Conservation (phyloP, 805 yeast species). For the Suhomyces prunicola region DNA sequence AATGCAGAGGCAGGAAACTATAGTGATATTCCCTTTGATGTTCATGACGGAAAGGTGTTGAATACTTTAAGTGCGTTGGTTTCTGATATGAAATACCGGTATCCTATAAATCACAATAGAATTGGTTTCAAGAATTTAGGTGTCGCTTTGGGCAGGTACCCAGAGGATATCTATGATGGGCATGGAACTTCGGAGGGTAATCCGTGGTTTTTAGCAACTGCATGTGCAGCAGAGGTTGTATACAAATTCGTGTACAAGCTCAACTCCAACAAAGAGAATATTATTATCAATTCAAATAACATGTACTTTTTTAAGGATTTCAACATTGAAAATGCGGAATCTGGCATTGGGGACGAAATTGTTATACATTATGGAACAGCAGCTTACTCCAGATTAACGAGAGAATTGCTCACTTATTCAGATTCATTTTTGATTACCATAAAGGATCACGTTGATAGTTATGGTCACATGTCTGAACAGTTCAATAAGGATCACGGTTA, state of each 20-base stretch:
- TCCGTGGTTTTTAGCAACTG: conserved; percentile 88
- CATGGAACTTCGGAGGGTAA: conserved; percentile 70
- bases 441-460: conserved; percentile 55
- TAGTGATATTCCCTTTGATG: conserved; percentile 56
- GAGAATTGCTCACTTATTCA: conserved; percentile 50
- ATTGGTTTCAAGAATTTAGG: conserved; percentile 41
- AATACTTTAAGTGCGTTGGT: conserved; percentile 64
- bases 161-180: conserved; percentile 89
- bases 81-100: conserved; percentile 66
- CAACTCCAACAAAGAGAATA: conserved; percentile 36
- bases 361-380: conserved; percentile 36
- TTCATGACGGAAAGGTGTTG: conserved; percentile 53
- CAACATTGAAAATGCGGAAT: conserved; percentile 16
- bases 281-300: conserved; percentile 35
- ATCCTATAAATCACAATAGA: conserved; percentile 66
- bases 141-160: conserved; percentile 84
- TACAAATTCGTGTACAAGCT: conserved; percentile 52
- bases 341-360: conserved; percentile 19
- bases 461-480: conserved; percentile 85
- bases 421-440: conserved; percentile 66
- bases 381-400: conserved; percentile 46
- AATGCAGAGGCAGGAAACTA: conserved; percentile 35
- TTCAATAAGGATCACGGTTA: conserved; percentile 77
- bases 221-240: conserved; percentile 62
- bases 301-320: conserved; percentile 33